Percentiles rank a stretch among this genome's conserved stretches.
Conservation (phyloP, 257 asterid species). For the Fraxinus anomala region DNA sequence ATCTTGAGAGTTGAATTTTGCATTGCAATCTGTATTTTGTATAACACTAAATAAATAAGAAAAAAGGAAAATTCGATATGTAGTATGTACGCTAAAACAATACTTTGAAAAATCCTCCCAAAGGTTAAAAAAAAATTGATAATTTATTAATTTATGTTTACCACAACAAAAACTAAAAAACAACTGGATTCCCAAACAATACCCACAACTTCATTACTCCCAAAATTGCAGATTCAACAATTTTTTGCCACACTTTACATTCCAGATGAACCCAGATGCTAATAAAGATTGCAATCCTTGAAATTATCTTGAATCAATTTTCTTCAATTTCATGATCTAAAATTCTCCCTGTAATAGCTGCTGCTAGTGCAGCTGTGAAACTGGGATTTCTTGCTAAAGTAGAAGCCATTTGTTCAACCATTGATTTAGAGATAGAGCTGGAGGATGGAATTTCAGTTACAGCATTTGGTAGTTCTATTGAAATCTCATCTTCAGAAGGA, state of each 20-base stretch:
- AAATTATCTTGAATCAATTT: constrained; percentile 28
- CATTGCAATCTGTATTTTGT: too few species aligned
- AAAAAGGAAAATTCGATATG: too few species aligned
- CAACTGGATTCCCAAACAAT: not conserved
- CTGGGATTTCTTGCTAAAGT: constrained; percentile 58
- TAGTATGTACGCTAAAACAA: too few species aligned
- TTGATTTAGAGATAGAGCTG: constrained; percentile 25
- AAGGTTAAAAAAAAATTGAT: too few species aligned
- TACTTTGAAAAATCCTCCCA: too few species aligned
- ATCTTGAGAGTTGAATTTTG: too few species aligned
- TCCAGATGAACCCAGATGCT: not conserved
- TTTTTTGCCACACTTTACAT: not conserved
- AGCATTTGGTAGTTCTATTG: constrained; percentile 26
- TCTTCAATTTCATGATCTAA: constrained; percentile 43
- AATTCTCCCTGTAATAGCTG: constrained; percentile 66
- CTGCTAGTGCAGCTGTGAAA: constrained; percentile 71
- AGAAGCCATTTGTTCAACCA: constrained; percentile 68
- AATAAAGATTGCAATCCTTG: constrained; percentile 15
- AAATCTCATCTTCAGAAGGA: constrained; percentile 36
- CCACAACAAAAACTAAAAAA: not conserved
- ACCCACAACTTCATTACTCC: not conserved
- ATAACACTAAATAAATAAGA: too few species aligned
- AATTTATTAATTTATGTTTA: too few species aligned
- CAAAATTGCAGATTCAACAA: not conserved
- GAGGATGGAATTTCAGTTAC: constrained; percentile 30